Base-by-base conservation (phyloP, 192 early-diverging fungal genomes). In the Lunasporangiospora selenospora region DNA sequence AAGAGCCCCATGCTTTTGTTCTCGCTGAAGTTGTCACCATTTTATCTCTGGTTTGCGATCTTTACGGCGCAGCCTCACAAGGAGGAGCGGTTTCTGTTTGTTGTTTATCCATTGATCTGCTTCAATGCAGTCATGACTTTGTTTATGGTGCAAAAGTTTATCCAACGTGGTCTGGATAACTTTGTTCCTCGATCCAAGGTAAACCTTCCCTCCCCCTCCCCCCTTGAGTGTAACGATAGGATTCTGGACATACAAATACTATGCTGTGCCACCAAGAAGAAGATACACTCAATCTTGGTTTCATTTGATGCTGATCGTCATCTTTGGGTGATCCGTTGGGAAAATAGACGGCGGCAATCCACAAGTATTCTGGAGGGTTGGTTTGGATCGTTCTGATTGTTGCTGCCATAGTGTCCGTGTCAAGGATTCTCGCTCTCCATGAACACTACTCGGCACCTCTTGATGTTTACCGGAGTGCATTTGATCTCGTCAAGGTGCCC, bases 41-140 rank as follows among this genome's bases (percentile, higher is more conserved):
- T 96, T 26, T 89, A 90, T 40, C 37, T 94, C 15, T 89, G 87
- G 87, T 80, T 98, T 27, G 46, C 59, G 3, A 87, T 92, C 24
- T 96, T 99, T 54, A 89, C 88, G 3, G 21, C 82, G 11, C 95
- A 96, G 75, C 88, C 94, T n/a, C 97, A 99, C 81, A 99, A 99
- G 77, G 97, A 99, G 63, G 97, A 99, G 58, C 85, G 97, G 4
- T 99, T 99, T 60, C 59, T 99, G 60, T 96, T 82, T 75, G 90
- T 98, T 18, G 89, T 90, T 1, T 99, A 97, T 65, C 97, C 97
- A 36, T 61, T 92, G 37, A 73, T 99, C 27, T 88, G 89, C 67
- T 85, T 94, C 36, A 90, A 88, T 55, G 94, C 91, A 0, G 87
- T 91, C 1, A 78, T 88, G 9, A 62, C 87, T 4, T 55, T 96